These are phyloP conservation scores for Populus nigra DNA, from an alignment of 345 rosid genomes.

Conservation along the genomic window DNA sequence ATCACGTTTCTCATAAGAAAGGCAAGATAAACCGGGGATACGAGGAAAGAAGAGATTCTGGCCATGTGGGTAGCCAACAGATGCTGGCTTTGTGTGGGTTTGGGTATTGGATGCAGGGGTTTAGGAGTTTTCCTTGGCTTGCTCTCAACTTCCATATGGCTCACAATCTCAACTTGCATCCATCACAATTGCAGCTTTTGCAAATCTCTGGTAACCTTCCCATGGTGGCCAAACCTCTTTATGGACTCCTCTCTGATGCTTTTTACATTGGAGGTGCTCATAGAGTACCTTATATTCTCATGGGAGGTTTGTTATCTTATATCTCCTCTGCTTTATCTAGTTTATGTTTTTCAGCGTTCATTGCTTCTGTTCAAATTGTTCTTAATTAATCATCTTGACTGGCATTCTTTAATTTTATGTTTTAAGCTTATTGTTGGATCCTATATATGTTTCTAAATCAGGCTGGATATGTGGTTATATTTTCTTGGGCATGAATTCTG, in stretches of 20 bases:
- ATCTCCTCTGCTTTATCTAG: not conserved
- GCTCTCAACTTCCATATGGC: conserved; percentile 89
- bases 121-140: conserved; percentile 92
- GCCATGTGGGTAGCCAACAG: conserved; percentile 44
- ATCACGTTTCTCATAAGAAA: conserved; percentile 35
- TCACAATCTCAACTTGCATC: conserved; percentile 57
- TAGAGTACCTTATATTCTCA: conserved; percentile 74
- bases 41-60: conserved; percentile 32
- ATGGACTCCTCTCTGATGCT: conserved; percentile 81
- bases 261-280: conserved; percentile 62
- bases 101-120: conserved; percentile 89
- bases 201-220: conserved; percentile 79
- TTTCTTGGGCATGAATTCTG: not conserved
- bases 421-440: not conserved
- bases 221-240: conserved; percentile 87
- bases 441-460: not conserved
- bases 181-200: conserved; percentile 79
- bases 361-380: not conserved
- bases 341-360: not conserved
- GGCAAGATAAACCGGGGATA: conserved; percentile 17
- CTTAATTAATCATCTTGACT: not conserved
- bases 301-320: conserved; percentile 60
- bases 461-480: not conserved
- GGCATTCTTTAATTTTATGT: not conserved
- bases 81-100: conserved; percentile 70